Evolutionary conservation across 1,139 yeast genomes (phyloP).

Genomic region (Geotrichum restrictum): DNA sequence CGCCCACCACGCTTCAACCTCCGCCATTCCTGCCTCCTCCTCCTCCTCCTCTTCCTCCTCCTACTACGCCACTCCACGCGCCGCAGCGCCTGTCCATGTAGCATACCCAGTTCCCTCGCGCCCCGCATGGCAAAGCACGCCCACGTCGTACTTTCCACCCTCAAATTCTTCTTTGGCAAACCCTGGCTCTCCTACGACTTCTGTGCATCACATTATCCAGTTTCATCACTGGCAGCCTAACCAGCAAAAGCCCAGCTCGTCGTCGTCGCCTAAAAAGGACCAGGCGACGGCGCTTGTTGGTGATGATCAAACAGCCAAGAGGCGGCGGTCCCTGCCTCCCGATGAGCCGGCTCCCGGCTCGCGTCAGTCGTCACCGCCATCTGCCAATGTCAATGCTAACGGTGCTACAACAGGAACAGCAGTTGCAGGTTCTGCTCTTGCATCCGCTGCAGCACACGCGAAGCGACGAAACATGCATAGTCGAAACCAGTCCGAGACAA

Average conservation of each 20-base stretch:
- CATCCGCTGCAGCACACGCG: slow-evolving; percentile 8
- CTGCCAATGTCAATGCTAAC: no score
- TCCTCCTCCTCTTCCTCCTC: slow-evolving; percentile 6
- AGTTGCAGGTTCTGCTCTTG: slow-evolving; percentile 2
- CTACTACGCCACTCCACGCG: slow-evolving; percentile 1
- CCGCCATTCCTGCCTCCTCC: slow-evolving; percentile 12
- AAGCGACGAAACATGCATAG: slow-evolving; percentile 17
- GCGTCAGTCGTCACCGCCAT: neutral
- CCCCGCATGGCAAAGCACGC: slow-evolving; percentile 8
- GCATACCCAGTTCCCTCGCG: neutral
- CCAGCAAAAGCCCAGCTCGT: slow-evolving; percentile 12
- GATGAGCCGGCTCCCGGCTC: no score
- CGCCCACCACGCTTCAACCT: slow-evolving; percentile 19
- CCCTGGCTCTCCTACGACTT: slow-evolving; percentile 22
- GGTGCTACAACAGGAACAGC: no score
- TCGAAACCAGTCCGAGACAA: slow-evolving; percentile 19
- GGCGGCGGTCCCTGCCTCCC: slow-evolving; percentile 14
- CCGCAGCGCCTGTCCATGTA: neutral
- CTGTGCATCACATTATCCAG: slow-evolving; percentile 24
- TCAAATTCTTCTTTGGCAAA: slow-evolving; percentile 12
- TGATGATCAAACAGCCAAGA: slow-evolving; percentile 3
- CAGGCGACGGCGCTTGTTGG: neutral
- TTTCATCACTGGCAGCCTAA: slow-evolving; percentile 26
- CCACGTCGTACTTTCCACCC: slow-evolving; percentile 10
- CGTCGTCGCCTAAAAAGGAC: slow-evolving; percentile 16